Evolutionary conservation across 345 rosid genomes (phyloP).

Genomic region (Kernera saxatilis): DNA sequence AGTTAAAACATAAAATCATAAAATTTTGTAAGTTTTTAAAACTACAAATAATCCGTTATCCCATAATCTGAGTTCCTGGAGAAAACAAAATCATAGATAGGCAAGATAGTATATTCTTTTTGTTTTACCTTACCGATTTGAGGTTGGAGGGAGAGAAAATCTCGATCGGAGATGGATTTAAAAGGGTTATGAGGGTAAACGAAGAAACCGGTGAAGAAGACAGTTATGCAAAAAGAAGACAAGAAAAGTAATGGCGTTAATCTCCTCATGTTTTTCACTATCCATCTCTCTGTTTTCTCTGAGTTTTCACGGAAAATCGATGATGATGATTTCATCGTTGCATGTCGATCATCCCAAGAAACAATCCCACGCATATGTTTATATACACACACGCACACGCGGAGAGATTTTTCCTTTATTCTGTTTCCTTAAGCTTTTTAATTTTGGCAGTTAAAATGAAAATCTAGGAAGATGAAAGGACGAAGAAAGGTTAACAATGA

Average conservation of each 20-base stretch:
- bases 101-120: background rate
- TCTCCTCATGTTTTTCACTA: slow-evolving; percentile 26
- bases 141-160: slow-evolving; percentile 12
- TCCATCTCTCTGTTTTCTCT: slow-evolving; percentile 37
- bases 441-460: background rate
- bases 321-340: slow-evolving; percentile 32
- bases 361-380: background rate
- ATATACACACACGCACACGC: background rate
- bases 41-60: background rate
- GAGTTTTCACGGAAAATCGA: slow-evolving; percentile 17
- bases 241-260: slow-evolving; percentile 43
- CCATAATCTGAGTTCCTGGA: background rate
- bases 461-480: background rate
- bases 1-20: background rate
- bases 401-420: background rate
- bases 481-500: background rate
- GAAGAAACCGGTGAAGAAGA: slow-evolving; percentile 48
- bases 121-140: slow-evolving; percentile 31
- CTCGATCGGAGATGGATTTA: slow-evolving; percentile 26
- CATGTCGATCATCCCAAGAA: slow-evolving; percentile 33
- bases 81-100: background rate
- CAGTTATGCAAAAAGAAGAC: slow-evolving; percentile 39
- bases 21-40: background rate
- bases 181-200: slow-evolving; percentile 53
- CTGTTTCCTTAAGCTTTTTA: background rate